These are phyloP conservation scores for Candida orba DNA, from an alignment of 805 yeast species.

Conservation along the genomic window DNA sequence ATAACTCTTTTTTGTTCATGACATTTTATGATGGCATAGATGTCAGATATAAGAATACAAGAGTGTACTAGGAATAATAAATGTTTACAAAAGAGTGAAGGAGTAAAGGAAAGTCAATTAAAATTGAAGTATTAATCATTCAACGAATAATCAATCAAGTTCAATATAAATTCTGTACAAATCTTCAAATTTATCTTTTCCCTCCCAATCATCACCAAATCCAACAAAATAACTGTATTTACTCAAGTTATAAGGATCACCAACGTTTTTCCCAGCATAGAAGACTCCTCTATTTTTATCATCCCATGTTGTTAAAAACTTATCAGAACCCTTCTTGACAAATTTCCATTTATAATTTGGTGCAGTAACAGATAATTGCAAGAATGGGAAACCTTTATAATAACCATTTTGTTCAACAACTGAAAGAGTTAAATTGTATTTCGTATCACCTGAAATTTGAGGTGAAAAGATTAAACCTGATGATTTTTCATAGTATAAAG, in stretches of 20 bases:
- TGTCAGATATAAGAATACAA: too few species aligned
- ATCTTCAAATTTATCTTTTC: too few species aligned
- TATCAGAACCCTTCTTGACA: conserved; percentile 8
- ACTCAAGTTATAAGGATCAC: conserved; percentile 39
- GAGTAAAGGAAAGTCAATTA: too few species aligned
- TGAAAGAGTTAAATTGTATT: conserved; percentile 6
- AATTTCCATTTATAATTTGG: conserved; percentile 10
- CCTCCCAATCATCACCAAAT: conserved; percentile 1
- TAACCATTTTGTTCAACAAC: not conserved
- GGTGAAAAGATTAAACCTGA: conserved; percentile 6
- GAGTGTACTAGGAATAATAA: too few species aligned
- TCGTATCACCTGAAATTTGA: not conserved
- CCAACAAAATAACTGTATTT: conserved; percentile 22
- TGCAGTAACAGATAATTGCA: conserved; percentile 9
- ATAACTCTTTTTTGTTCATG: too few species aligned
- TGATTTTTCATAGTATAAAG: conserved; percentile 1
- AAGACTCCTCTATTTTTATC: conserved; percentile 20
- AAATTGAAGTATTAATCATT: too few species aligned
- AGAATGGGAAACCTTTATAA: conserved; percentile 9
- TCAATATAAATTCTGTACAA: too few species aligned
- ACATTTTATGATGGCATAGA: too few species aligned
- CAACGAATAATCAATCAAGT: too few species aligned
- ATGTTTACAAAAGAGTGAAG: too few species aligned
- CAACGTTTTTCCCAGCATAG: conserved; percentile 37
- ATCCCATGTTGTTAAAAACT: conserved; percentile 24